Base-by-base conservation (phyloP, 2,329 filamentous ascomycete species). In the Daldinia eschscholtzii region DNA sequence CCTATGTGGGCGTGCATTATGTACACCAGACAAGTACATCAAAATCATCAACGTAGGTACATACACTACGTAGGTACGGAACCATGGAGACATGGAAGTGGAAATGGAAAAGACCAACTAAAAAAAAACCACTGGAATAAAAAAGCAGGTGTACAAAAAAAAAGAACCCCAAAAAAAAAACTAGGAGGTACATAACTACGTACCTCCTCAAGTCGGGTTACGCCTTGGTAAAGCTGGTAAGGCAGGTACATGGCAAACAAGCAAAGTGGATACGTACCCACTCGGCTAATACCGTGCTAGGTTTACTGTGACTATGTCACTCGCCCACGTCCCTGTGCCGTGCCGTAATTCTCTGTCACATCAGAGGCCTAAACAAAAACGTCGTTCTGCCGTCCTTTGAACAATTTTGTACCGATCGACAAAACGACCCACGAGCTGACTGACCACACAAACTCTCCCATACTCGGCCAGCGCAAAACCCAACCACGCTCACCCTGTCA, bases 381-480 rank as follows among this genome's bases (percentile, higher is more conserved):
- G 64, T 67, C 64, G 48, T 71, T 64, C 37, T 61, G 42, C 67
- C 64, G 67, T 70, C 65, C 67, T 70, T 68, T 72, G 56, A 70
- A 68, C 68, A 61, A 46, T 70, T 68, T 66, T 64, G 68, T 70
- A 71, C 64, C 41, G 71, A 73, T 73, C 71, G 69, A 70, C 71
- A 71, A 64, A 39, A 20, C 64, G 71, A 70, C 62, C 71, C 71
- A 72, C 68, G 71, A 70, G 52, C 55, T 71, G 44, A 62, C 68
- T 69, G 65, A 63, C 70, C 68, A 71, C 44, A 69, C 68, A 69
- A 67, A 66, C 60, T 63, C 63, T 66, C 58, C 44, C 64, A 67
- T 64, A 68, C 59, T 70, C 59, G 61, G 56, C 64, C 70, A 72
- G 67, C 61, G 62, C 67, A 70, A 71, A 70, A 62, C 63, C 70